These are phyloP conservation scores for Austroboletus rostrupii DNA, from an alignment of 1,284 basidiomycete species.

Conservation along the genomic window DNA sequence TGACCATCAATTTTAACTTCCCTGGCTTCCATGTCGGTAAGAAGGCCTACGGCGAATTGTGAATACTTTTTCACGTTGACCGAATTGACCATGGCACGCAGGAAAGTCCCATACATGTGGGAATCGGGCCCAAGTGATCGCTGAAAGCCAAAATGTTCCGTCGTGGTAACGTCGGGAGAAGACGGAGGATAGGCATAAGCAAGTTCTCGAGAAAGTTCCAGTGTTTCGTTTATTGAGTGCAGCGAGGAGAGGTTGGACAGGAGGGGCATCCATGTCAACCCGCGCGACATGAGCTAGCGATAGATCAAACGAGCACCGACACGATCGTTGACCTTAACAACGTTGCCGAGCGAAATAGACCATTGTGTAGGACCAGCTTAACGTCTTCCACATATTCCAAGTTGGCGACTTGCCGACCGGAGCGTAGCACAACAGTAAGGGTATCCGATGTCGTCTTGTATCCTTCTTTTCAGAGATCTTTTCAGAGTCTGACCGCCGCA, in stretches of 20 bases:
- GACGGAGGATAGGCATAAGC: conserved; percentile 19
- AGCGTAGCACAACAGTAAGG: conserved; percentile 36
- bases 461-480: conserved; percentile 29
- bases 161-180: conserved; percentile 8
- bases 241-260: conserved; percentile 52
- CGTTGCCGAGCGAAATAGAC: conserved; percentile 50
- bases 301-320: conserved; percentile 47
- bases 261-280: conserved; percentile 41
- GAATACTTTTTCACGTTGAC: conserved; percentile 43
- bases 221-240: conserved; percentile 47
- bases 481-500: conserved; percentile 25
- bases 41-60: conserved; percentile 44
- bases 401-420: conserved; percentile 36
- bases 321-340: conserved; percentile 35
- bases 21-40: conserved; percentile 52
- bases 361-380: conserved; percentile 43
- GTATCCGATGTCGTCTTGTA: conserved; percentile 34
- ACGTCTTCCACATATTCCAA: conserved; percentile 40
- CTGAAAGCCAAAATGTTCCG: conserved; percentile 20
- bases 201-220: conserved; percentile 49
- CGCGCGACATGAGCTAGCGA: conserved; percentile 37
- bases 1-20: conserved; percentile 34
- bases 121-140: conserved; percentile 41
- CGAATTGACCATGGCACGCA: conserved; percentile 51
- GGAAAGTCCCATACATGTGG: conserved; percentile 52